Conservation (phyloP, 768 basidiomycete genomes). For the Lactarius vividus region DNA sequence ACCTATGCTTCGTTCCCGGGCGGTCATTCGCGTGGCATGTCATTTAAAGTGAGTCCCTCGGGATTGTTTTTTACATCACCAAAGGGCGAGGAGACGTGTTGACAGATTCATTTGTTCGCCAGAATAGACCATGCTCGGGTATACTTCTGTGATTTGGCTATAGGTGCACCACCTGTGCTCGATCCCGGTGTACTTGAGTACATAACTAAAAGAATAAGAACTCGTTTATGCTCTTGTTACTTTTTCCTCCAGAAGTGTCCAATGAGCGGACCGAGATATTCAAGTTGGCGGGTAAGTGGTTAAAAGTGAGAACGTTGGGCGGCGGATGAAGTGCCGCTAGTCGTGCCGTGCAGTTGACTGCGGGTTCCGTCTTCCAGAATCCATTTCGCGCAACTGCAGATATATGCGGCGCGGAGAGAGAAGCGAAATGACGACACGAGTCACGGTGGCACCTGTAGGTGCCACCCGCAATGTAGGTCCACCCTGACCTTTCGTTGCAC, state of each 20-base stretch:
- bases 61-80: neutral
- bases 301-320: neutral
- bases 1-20: neutral
- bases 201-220: conserved; percentile 1
- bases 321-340: neutral
- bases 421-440: conserved; percentile 4
- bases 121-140: neutral
- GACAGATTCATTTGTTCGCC: neutral
- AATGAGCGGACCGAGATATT: neutral
- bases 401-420: neutral
- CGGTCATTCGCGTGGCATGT: neutral
- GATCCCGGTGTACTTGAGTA: conserved; percentile 19
- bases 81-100: neutral
- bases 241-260: neutral
- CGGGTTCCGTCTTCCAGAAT: conserved; percentile 10
- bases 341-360: neutral
- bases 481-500: neutral
- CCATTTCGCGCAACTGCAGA: neutral
- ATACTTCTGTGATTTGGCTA: conserved; percentile 14
- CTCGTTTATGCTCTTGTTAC: neutral
- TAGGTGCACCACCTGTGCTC: conserved; percentile 18
- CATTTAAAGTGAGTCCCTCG: conserved; percentile 8
- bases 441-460: conserved; percentile 1
- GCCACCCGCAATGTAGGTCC: neutral
- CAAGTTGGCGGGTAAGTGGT: neutral